phyloP scores from a whole-genome alignment of 352 stramenopile genomes.

The Globisporangium perplexum region DNA sequence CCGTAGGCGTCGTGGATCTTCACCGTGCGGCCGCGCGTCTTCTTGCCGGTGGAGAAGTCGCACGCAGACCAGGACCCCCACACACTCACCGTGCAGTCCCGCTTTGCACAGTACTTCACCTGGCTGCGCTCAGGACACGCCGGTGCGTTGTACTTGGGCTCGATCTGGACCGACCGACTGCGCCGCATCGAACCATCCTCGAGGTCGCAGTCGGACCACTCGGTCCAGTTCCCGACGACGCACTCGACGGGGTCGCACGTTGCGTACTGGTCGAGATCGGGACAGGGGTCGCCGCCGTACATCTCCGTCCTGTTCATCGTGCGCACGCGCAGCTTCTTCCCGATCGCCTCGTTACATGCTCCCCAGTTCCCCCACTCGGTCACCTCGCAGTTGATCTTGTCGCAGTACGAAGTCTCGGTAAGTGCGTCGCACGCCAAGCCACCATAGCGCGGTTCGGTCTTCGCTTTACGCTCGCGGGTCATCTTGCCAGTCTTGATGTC shows the following conservation, averaged over 20 bases:
- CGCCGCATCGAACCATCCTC: conserved; percentile 24
- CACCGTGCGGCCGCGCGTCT: conserved; percentile 24
- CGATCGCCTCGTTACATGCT: conserved; percentile 31
- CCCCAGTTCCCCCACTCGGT: conserved; percentile 33
- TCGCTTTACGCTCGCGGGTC: conserved; percentile 16
- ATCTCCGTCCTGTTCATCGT: conserved; percentile 11
- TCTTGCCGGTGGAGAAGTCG: conserved; percentile 22
- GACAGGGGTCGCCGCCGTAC: conserved; percentile 20
- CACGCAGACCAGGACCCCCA: conserved; percentile 53
- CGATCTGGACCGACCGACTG: conserved; percentile 33
- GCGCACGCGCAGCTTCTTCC: conserved; percentile 37
- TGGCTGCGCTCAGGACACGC: conserved; percentile 35
- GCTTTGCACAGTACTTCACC: conserved; percentile 24
- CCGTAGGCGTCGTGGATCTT: conserved; percentile 28
- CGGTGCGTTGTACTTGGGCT: conserved; percentile 24
- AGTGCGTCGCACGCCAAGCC: conserved; percentile 10
- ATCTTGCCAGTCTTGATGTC: conserved; percentile 17
- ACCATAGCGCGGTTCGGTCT: conserved; percentile 1
- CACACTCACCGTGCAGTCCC: conserved; percentile 40
- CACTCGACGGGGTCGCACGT: conserved; percentile 36
- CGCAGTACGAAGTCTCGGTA: conserved; percentile 30
- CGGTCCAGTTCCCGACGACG: conserved; percentile 33
- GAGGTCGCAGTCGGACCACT: conserved; percentile 36
- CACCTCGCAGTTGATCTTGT: conserved; percentile 24
- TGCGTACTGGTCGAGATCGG: conserved; percentile 13